Evolutionary conservation across 495 filamentous ascomycete species (phyloP).

Genomic region (Copromyces sp.): DNA sequence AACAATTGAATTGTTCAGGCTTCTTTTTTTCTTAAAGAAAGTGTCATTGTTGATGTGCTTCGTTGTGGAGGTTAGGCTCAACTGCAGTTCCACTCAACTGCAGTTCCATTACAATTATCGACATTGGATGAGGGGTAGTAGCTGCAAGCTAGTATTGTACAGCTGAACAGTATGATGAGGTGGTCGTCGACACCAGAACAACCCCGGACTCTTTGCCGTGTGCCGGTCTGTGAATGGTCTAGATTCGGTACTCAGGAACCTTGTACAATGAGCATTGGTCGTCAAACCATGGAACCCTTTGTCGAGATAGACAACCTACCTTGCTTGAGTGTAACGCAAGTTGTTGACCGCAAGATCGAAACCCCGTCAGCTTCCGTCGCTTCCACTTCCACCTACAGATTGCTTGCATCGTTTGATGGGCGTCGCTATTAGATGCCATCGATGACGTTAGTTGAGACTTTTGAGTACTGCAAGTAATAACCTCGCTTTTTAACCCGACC

Average conservation of each 20-base stretch:
- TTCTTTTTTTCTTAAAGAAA: neutral
- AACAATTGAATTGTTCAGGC: neutral
- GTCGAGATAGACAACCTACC: neutral
- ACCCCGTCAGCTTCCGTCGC: neutral
- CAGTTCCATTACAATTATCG: neutral
- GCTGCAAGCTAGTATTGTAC: neutral
- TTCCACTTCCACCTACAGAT: neutral
- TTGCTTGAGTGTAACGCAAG: neutral
- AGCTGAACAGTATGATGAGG: neutral
- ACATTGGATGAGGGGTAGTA: neutral
- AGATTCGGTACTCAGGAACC: neutral
- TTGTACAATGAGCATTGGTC: neutral
- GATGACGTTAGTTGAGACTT: neutral
- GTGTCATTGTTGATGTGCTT: neutral
- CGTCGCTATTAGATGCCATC: neutral
- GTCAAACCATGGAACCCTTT: neutral
- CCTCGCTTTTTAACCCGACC: neutral
- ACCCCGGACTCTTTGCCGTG: neutral
- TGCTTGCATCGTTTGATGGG: neutral
- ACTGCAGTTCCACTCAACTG: neutral
- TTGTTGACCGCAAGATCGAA: neutral
- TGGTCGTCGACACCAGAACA: neutral
- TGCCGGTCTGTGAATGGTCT: neutral
- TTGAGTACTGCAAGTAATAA: neutral
- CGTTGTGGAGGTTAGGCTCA: neutral